These are phyloP conservation scores for Botryosphaeria dothidea DNA, from an alignment of 2,329 filamentous ascomycete species.

Conservation along the genomic window DNA sequence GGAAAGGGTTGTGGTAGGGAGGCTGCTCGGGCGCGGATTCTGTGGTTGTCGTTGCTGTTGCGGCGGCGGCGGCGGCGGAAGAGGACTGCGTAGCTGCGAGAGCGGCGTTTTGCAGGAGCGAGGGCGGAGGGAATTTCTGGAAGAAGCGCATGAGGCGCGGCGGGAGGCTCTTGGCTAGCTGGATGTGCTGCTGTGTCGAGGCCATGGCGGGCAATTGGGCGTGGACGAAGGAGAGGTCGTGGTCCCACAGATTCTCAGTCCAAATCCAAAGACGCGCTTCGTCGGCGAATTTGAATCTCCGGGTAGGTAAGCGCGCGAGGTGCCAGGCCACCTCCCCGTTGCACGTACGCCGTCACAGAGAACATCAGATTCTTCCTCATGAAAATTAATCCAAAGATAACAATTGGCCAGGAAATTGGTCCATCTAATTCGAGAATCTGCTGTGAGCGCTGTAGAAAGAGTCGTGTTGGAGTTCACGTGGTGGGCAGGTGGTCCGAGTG, in stretches of 20 bases:
- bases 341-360: no score
- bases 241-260: background rate
- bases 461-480: background rate
- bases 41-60: constrained; percentile 35
- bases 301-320: background rate
- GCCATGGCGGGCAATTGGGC: constrained; percentile 26
- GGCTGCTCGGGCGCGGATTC: constrained; percentile 40
- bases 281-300: constrained; percentile 4
- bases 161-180: constrained; percentile 72
- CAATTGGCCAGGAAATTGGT: no score
- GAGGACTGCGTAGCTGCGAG: constrained; percentile 20
- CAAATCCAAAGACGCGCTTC: background rate
- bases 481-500: constrained; percentile 5
- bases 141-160: constrained; percentile 82
- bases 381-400: no score
- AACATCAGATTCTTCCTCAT: no score
- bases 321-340: background rate
- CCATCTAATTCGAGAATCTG: background rate
- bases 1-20: constrained; percentile 75
- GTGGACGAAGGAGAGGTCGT: background rate
- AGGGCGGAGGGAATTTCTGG: constrained; percentile 77
- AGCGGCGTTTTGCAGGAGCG: constrained; percentile 42
- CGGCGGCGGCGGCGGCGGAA: constrained; percentile 33
- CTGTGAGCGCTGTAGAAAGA: background rate
- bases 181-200: constrained; percentile 36